A percentile compares a stretch with the other conserved stretches of the same genome.
Evolutionary conservation across 192 early-diverging fungal species (phyloP).

Genomic region (Spizellomyces sp.): DNA sequence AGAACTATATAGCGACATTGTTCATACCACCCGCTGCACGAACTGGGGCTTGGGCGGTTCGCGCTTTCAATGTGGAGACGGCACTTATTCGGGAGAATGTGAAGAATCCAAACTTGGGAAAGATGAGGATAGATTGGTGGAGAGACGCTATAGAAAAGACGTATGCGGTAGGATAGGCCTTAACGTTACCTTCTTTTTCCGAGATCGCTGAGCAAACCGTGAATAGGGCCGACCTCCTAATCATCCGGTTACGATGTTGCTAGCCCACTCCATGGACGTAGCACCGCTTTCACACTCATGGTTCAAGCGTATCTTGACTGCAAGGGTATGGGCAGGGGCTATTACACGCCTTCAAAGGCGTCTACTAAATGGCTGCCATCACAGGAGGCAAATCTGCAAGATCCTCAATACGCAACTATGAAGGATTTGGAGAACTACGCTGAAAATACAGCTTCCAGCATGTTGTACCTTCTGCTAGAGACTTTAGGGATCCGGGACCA

Average conservation of each 20-base stretch:
- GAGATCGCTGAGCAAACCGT: too few species aligned
- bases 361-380: slow-evolving; percentile 1
- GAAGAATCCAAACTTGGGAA: slow-evolving; percentile 67
- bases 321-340: slow-evolving; percentile 42
- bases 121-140: slow-evolving; percentile 89
- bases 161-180: slow-evolving; percentile 26
- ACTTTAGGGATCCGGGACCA: slow-evolving; percentile 78
- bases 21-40: slow-evolving; percentile 74
- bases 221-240: slow-evolving; percentile 63
- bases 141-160: slow-evolving; percentile 74
- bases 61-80: slow-evolving; percentile 91
- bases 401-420: slow-evolving; percentile 69
- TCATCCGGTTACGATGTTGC: slow-evolving; percentile 74
- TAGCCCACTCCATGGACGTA: slow-evolving; percentile 63
- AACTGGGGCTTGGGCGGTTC: slow-evolving; percentile 70
- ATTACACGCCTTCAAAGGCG: not conserved
- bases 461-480: slow-evolving; percentile 89
- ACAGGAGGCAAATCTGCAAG: slow-evolving; percentile 59
- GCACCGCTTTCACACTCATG: slow-evolving; percentile 69
- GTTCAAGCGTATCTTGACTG: slow-evolving; percentile 79
- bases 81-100: slow-evolving; percentile 77
- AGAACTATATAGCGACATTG: slow-evolving; percentile 74
- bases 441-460: slow-evolving; percentile 83
- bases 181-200: not conserved
- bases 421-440: slow-evolving; percentile 84